Evolutionary conservation across 257 asterid species (phyloP).

Genomic region (Forsythia suspensa): DNA sequence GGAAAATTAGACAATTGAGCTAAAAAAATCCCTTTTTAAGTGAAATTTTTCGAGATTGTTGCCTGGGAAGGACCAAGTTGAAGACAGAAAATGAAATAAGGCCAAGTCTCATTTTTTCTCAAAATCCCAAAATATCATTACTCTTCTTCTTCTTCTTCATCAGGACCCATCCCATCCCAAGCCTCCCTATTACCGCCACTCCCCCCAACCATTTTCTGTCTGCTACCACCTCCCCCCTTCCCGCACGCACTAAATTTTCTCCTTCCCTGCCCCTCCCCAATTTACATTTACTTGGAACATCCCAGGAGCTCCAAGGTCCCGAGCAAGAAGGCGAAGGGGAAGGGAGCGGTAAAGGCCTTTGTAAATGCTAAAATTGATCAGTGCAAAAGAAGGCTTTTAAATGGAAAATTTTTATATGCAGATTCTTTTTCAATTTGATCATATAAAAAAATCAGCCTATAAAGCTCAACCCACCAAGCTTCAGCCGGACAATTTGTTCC

Average conservation of each 20-base stretch:
- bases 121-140: neutral
- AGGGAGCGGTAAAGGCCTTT: neutral
- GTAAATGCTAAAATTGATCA: neutral
- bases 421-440: neutral
- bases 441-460: neutral
- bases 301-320: neutral
- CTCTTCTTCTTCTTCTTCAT: neutral
- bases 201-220: neutral
- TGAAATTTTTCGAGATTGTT: neutral
- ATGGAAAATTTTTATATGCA: neutral
- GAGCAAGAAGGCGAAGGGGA: neutral
- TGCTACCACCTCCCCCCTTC: neutral
- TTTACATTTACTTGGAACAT: neutral
- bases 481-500: neutral
- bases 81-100: neutral
- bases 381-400: neutral
- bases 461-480: neutral
- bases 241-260: neutral
- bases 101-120: neutral
- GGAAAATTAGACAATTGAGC: neutral
- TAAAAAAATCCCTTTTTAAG: neutral
- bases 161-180: neutral
- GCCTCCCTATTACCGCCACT: neutral
- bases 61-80: neutral
- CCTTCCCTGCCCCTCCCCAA: neutral